A percentile compares a stretch with the other conserved stretches of the same genome.
These are phyloP conservation scores for Erythrobasidium yunnanense DNA, from an alignment of 768 basidiomycete genomes.

Conservation along the genomic window DNA sequence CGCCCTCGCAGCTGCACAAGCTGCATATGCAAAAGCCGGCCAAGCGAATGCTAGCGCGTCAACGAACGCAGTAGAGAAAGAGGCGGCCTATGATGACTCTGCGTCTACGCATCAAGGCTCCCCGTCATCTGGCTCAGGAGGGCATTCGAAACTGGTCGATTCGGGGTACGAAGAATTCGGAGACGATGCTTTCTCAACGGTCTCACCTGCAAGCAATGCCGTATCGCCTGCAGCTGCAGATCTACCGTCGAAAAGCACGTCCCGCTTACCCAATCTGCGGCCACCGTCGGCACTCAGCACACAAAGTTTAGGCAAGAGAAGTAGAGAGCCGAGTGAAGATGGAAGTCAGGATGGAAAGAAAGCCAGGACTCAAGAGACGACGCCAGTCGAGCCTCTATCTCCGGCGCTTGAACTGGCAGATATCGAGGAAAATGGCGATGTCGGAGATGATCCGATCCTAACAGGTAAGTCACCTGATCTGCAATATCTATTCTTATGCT, in stretches of 20 bases:
- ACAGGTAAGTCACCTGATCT: slow-evolving; percentile 6
- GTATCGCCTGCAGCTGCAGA: background rate
- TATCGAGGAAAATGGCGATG: slow-evolving; percentile 37
- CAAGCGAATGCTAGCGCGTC: background rate
- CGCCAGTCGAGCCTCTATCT: background rate
- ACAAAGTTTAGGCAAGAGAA: slow-evolving; percentile 9
- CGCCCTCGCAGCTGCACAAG: slow-evolving; percentile 25
- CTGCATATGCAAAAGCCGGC: background rate
- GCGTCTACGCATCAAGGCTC: slow-evolving; percentile 31
- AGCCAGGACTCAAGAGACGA: background rate
- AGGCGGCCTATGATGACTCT: slow-evolving; percentile 33
- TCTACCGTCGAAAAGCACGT: background rate
- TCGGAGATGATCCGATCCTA: slow-evolving; percentile 34
- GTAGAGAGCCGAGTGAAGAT: slow-evolving; percentile 35
- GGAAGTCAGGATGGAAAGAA: slow-evolving; percentile 43
- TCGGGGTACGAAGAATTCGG: slow-evolving; percentile 25
- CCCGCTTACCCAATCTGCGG: slow-evolving; percentile 2
- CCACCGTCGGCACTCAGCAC: slow-evolving; percentile 13
- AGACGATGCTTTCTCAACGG: slow-evolving; percentile 13
- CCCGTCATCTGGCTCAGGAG: background rate
- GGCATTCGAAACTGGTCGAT: background rate
- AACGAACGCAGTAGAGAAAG: background rate
- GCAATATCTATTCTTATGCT: too few species aligned
- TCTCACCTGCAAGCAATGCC: background rate
- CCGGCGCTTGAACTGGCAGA: background rate